These are phyloP conservation scores for Ophiostoma montium DNA, from an alignment of 2,329 filamentous ascomycete species.

Conservation along the genomic window DNA sequence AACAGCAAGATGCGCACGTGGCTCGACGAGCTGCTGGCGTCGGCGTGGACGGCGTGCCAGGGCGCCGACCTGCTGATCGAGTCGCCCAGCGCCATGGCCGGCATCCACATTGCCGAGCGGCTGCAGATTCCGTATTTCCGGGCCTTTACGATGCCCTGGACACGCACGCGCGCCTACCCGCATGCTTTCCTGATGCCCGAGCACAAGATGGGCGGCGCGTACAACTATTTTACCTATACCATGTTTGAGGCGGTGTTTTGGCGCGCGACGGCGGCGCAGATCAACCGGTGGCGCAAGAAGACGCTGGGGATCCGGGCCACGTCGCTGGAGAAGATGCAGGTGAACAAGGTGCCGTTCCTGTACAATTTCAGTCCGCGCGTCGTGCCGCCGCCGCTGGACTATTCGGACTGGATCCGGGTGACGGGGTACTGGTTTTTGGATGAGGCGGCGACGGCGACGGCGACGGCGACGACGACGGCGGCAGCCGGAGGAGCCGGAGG, in stretches of 20 bases:
- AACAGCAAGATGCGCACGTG: slow-evolving; percentile 82
- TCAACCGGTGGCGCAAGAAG: slow-evolving; percentile 85
- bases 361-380: slow-evolving; percentile 96
- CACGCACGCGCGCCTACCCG: slow-evolving; percentile 83
- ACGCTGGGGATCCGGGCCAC: slow-evolving; percentile 68
- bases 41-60: slow-evolving; percentile 73
- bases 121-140: slow-evolving; percentile 89
- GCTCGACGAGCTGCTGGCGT: slow-evolving; percentile 76
- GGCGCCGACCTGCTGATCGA: slow-evolving; percentile 85
- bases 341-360: slow-evolving; percentile 93
- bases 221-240: slow-evolving; percentile 90
- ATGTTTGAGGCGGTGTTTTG: slow-evolving; percentile 97
- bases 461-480: neutral
- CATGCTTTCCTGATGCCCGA: slow-evolving; percentile 92
- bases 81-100: slow-evolving; percentile 90
- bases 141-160: slow-evolving; percentile 98
- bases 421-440: slow-evolving; percentile 98
- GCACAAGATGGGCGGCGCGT: slow-evolving; percentile 85
- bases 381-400: slow-evolving; percentile 87
- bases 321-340: slow-evolving; percentile 77
- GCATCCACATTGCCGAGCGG: slow-evolving; percentile 93
- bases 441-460: slow-evolving; percentile 31
- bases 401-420: slow-evolving; percentile 92
- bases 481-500: slow-evolving; percentile 40
- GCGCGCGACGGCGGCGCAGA: slow-evolving; percentile 79